phyloP scores from a whole-genome alignment of 192 early-diverging fungal genomes.

The Podila verticillata region DNA sequence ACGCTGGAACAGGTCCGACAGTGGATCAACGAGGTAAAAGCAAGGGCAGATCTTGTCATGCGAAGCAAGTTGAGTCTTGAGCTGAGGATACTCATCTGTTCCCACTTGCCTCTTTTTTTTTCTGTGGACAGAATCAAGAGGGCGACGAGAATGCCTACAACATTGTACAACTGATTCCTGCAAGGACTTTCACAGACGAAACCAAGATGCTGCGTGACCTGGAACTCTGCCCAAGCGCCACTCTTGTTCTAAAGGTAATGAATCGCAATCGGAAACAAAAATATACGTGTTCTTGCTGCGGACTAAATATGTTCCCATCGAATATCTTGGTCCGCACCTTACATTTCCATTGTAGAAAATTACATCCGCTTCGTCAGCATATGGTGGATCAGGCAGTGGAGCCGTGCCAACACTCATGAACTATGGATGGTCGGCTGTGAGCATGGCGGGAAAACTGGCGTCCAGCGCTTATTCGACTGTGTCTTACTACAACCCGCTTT shows the following conservation, averaged over 20 bases:
- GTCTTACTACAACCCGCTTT: constrained; percentile 38
- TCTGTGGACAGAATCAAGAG: constrained; percentile 15
- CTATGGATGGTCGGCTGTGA: constrained; percentile 45
- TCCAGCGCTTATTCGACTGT: constrained; percentile 31
- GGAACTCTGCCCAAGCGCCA: constrained; percentile 47
- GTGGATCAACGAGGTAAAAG: constrained; percentile 38
- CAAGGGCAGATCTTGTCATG: background rate
- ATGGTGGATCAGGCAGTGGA: constrained; percentile 16
- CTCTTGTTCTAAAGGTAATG: constrained; percentile 39
- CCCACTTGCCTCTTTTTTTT: no score
- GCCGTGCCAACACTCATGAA: constrained; percentile 15
- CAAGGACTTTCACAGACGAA: constrained; percentile 42
- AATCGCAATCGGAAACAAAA: background rate
- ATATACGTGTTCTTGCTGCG: no score
- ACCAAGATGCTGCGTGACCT: constrained; percentile 48
- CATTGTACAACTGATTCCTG: constrained; percentile 40
- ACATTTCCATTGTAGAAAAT: constrained; percentile 15
- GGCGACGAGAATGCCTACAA: constrained; percentile 31
- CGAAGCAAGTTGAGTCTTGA: no score
- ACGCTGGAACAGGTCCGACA: constrained; percentile 29
- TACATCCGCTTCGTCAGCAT: constrained; percentile 17
- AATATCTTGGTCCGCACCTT: no score
- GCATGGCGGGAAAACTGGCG: constrained; percentile 34
- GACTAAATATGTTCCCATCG: no score
- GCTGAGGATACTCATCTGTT: background rate